These are phyloP conservation scores for Pinus albicaulis DNA, from an alignment of 75 land plant species.

Conservation along the genomic window DNA sequence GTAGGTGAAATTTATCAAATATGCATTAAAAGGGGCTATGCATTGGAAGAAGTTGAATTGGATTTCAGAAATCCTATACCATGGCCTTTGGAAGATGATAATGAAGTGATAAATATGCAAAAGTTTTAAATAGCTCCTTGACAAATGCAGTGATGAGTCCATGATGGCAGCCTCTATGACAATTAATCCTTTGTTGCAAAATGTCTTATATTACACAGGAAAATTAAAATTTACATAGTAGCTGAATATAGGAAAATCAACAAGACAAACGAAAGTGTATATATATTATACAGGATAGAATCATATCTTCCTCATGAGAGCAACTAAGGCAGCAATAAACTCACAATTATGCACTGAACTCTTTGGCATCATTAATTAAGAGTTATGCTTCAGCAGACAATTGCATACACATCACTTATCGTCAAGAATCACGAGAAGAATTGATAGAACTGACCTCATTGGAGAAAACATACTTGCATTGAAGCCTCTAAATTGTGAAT, in stretches of 20 bases:
- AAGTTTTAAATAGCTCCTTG: not conserved
- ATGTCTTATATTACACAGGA: not conserved
- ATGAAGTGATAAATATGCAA: not conserved
- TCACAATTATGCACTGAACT: no score
- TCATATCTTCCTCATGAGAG: not conserved
- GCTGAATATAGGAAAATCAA: no score
- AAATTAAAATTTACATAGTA: not conserved
- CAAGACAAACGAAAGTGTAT: no score
- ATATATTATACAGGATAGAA: not conserved
- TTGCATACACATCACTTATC: no score
- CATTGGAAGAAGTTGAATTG: not conserved
- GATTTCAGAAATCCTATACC: not conserved
- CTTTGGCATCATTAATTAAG: no score
- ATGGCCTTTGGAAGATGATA: not conserved
- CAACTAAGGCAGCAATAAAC: no score
- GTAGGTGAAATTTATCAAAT: not conserved
- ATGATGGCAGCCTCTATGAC: not conserved
- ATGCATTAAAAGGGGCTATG: not conserved
- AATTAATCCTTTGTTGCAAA: not conserved
- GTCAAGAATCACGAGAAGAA: no score
- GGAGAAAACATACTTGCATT: no score
- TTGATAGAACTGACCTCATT: no score
- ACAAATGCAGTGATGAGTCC: not conserved
- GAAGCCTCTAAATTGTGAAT: no score
- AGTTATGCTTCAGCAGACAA: no score